Evolutionary conservation across 2,329 filamentous ascomycete genomes (phyloP), one percentile per base, ranked within the genome.

Genomic region (Colletotrichum sp.): DNA sequence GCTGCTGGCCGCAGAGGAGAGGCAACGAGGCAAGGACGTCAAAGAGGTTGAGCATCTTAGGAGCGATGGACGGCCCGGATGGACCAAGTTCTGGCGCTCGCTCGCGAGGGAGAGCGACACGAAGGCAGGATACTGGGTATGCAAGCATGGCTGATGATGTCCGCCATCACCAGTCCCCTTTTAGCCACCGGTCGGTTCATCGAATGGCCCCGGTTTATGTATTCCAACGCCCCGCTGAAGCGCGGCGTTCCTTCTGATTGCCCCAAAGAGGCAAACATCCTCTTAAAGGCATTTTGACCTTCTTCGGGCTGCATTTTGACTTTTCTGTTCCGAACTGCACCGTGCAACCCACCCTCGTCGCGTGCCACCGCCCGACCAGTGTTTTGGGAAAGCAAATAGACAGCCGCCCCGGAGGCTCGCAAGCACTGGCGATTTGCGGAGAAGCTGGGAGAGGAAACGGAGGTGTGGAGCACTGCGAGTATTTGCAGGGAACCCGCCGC

Each of bases 71-170:
- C 70, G 64, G 33, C 70, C 69, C n/a, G 72, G 72, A 36, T 75
- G 74, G 72, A 75, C 68, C 29, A 72, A 74, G 33, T 75, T 75
- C 27, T 76, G 74, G 74, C 68, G 74, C n/a, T 62, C 72, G 18
- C 47, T 73, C 6, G 68, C 61, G 15, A 43, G 16, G 2, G 57
- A 34, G 21, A 33, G 59, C 27, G 21, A 54, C 15, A 12, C 34
- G 11, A 71, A 55, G 36, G 72, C 59, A 3, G 74, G 74, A 34
- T 76, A 76, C 59, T 76, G 74, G 74, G 61, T 76, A n/a, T 75
- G 69, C 61, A 72, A 72, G 69, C 64, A 69, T 57, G 69, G 72
- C 27, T 76, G 57, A 75, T 12, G 27, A 21, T 21, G 43, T 2
- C 34, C 21, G 55, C 31, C 33, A 62, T 21, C 43, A 51, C 7